A percentile compares a stretch with the other conserved stretches of the same genome.
Evolutionary conservation across 139 green algal species (phyloP).

Genomic region (Chlorella ohadii): DNA sequence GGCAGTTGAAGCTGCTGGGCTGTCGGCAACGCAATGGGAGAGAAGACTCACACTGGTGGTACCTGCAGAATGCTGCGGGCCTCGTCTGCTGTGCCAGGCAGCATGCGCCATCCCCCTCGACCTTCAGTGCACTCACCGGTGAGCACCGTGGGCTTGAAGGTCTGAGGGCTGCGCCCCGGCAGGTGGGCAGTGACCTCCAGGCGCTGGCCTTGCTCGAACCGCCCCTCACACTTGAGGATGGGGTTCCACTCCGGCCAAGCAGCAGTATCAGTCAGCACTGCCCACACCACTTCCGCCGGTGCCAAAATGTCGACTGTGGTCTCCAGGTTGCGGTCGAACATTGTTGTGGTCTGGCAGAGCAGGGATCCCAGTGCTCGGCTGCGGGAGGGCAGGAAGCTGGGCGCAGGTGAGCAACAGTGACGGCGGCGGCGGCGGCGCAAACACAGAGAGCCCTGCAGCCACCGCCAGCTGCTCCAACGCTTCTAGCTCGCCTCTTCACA

Average conservation of each 20-base stretch:
- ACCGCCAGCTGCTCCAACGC: too few relatives aligned
- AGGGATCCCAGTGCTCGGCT: too few relatives aligned
- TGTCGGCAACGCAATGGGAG: too few relatives aligned
- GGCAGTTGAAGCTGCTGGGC: too few relatives aligned
- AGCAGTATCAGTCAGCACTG: background rate
- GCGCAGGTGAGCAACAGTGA: too few relatives aligned
- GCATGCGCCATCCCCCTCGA: background rate
- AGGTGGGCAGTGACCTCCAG: background rate
- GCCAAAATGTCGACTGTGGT: slow-evolving; percentile 12
- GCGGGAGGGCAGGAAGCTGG: too few relatives aligned
- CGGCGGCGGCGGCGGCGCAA: too few relatives aligned
- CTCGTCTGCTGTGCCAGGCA: background rate
- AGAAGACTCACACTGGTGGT: too few relatives aligned
- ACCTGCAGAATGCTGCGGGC: background rate
- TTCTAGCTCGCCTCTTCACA: too few relatives aligned
- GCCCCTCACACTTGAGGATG: background rate
- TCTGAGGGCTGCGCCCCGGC: background rate
- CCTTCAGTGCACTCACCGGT: background rate
- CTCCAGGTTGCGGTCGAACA: background rate
- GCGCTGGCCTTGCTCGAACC: background rate
- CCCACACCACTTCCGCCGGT: background rate
- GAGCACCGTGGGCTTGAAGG: slow-evolving; percentile 5
- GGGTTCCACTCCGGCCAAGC: background rate
- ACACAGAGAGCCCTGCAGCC: too few relatives aligned
- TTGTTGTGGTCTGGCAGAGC: background rate